Conservation (phyloP, 805 yeast genomes). For the Kazachstania bromeliacearum region DNA sequence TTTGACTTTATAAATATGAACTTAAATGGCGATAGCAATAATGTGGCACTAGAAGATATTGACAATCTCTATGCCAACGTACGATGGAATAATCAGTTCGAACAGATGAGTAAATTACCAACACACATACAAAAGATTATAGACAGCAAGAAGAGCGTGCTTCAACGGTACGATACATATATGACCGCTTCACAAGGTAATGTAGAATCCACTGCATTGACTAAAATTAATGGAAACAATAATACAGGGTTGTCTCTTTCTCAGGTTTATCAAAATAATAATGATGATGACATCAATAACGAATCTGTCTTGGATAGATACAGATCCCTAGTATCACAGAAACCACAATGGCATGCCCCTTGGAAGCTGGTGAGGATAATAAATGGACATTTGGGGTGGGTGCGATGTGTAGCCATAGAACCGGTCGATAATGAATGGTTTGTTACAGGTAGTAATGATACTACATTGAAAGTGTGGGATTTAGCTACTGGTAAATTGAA, state of each 20-base stretch:
- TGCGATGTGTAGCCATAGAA: conserved; percentile 70
- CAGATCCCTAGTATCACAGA: conserved; percentile 12
- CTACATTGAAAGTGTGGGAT: conserved; percentile 89
- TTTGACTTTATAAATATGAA: neutral
- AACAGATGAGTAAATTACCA: conserved; percentile 21
- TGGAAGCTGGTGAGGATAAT: conserved; percentile 71
- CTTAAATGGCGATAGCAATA: conserved; percentile 1
- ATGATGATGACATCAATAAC: too few species aligned
- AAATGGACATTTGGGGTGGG: conserved; percentile 91
- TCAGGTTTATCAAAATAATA: too few species aligned
- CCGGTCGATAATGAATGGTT: conserved; percentile 79
- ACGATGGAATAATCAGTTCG: conserved; percentile 27
- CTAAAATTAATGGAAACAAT: too few species aligned
- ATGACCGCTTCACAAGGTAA: too few species aligned
- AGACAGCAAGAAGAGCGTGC: conserved; percentile 10
- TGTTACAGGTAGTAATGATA: conserved; percentile 83
- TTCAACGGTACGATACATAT: too few species aligned
- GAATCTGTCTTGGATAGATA: conserved; percentile 21
- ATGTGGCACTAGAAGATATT: conserved; percentile 9
- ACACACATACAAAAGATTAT: conserved; percentile 21
- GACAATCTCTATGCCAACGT: conserved; percentile 23
- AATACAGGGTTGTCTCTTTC: too few species aligned
- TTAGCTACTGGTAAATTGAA: conserved; percentile 59
- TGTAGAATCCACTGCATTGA: too few species aligned
- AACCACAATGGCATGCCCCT: conserved; percentile 42